Evolutionary conservation across 108 stramenopile genomes (phyloP).

Genomic region (Fragilaria crotonensis): DNA sequence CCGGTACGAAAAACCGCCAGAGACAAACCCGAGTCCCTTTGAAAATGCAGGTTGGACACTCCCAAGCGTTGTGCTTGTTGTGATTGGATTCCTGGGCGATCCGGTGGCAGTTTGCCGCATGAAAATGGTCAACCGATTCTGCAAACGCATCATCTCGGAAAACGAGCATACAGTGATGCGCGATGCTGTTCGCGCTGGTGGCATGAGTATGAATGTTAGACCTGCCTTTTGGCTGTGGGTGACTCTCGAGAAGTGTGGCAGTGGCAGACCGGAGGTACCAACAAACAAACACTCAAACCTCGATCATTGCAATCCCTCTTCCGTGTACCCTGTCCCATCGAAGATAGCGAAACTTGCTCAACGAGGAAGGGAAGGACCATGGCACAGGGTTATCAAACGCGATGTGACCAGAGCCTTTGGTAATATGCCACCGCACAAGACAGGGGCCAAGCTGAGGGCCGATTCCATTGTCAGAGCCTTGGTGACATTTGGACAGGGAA

Average conservation of each 20-base stretch:
- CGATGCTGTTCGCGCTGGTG: slow-evolving; percentile 74
- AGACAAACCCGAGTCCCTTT: slow-evolving; percentile 61
- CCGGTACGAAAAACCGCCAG: slow-evolving; percentile 12
- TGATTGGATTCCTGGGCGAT: slow-evolving; percentile 72
- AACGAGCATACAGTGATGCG: slow-evolving; percentile 75
- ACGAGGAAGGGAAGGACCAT: slow-evolving; percentile 52
- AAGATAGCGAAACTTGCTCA: slow-evolving; percentile 22
- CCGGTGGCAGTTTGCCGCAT: slow-evolving; percentile 72
- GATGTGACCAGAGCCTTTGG: slow-evolving; percentile 79
- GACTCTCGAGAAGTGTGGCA: slow-evolving; percentile 51
- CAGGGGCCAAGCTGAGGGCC: slow-evolving; percentile 50
- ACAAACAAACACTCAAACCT: background rate
- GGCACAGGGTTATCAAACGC: slow-evolving; percentile 75
- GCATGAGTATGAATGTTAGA: slow-evolving; percentile 62
- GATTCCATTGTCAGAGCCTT: slow-evolving; percentile 83
- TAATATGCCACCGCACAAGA: slow-evolving; percentile 86
- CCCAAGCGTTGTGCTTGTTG: slow-evolving; percentile 52
- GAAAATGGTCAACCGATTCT: slow-evolving; percentile 62
- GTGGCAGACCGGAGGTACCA: background rate
- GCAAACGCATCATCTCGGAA: slow-evolving; percentile 50
- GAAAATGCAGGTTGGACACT: slow-evolving; percentile 48
- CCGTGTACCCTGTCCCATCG: background rate
- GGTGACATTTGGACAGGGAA: slow-evolving; percentile 70
- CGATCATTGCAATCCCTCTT: background rate
- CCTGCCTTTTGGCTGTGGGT: slow-evolving; percentile 87